Base-by-base conservation (phyloP, 495 filamentous ascomycete genomes). In the Aeminium ludgeri region DNA sequence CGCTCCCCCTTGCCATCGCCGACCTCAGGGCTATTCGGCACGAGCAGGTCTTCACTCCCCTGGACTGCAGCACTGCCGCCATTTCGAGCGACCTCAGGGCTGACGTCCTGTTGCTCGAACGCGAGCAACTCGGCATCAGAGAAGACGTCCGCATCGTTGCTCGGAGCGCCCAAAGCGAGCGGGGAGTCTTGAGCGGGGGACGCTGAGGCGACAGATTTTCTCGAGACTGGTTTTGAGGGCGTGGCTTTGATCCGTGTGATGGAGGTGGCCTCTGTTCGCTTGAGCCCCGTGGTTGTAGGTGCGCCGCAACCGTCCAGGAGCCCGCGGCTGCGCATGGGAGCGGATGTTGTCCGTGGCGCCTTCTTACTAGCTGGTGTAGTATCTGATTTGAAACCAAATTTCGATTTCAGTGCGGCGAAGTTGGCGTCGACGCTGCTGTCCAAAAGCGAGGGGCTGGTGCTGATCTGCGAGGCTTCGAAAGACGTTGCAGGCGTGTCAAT, bases 21-120 rank as follows among this genome's bases (percentile, higher is more conserved):
- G 44, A 76, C 81, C 37, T 77, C 69, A 0, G 79, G 78, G 46
- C 78, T 82, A 38, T 78, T 68, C 0, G 79, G 78, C 2, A 80
- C 56, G 13, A 91, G 67, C 33, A 76, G 57, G 49, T 91, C 83
- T 54, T 91, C 83, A 51, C 82, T 87, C 1, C 83, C 82, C 36
- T 69, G 44, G 13, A 61, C 10, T 50, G 37, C 33, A 19, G 25
- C 43, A 30, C 18, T 23, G 18, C 37, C 41, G 15, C 38, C 17
- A 8, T 25, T 25, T 8, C 23, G 3, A 28, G 28, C 7, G 31
- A n/a, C 30, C n/a, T 10, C 10, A 43, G 43, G 30, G 17, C 23
- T 12, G 39, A 19, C 32, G 43, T 38, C 25, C 39, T 44, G 33
- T 20, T 16, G n/a, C 30, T 41, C 41, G 11, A 39, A 36, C 16